Evolutionary conservation across 176 grass and related monocot genomes (phyloP).

Genomic region (Secale cereale): DNA sequence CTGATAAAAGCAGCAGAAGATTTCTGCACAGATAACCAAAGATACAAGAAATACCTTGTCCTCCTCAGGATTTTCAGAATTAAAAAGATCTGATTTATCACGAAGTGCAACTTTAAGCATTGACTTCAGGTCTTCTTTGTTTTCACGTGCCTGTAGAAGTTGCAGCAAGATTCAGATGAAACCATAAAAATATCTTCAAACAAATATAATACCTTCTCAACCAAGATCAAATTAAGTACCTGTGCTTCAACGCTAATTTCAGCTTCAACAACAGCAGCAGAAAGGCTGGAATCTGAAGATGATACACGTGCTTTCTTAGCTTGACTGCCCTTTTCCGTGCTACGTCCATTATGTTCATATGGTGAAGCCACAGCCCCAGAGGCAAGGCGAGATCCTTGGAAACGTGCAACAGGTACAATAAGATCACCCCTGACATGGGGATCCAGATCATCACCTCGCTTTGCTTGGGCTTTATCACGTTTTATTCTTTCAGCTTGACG

Average conservation of each 20-base stretch:
- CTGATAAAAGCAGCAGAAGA: background rate
- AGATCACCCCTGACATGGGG: slow-evolving; percentile 62
- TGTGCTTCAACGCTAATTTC: slow-evolving; percentile 73
- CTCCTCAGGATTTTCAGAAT: slow-evolving; percentile 83
- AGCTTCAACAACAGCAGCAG: slow-evolving; percentile 79
- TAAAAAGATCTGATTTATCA: slow-evolving; percentile 97
- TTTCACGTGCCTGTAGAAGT: slow-evolving; percentile 55
- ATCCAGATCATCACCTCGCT: slow-evolving; percentile 82
- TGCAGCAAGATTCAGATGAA: slow-evolving; percentile 8
- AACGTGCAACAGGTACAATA: slow-evolving; percentile 78
- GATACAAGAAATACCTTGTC: slow-evolving; percentile 63
- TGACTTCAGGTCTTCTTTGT: slow-evolving; percentile 88
- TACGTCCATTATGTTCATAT: slow-evolving; percentile 50
- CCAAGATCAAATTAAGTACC: slow-evolving; percentile 37
- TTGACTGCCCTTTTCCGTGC: slow-evolving; percentile 31
- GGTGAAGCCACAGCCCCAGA: slow-evolving; percentile 69
- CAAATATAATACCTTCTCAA: slow-evolving; percentile 6
- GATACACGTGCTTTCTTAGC: slow-evolving; percentile 49
- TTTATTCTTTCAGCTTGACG: slow-evolving; percentile 92
- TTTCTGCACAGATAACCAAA: slow-evolving; percentile 3
- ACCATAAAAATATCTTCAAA: background rate
- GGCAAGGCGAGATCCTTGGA: slow-evolving; percentile 89
- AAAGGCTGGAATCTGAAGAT: slow-evolving; percentile 57
- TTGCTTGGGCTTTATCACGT: slow-evolving; percentile 73
- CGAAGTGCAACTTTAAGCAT: slow-evolving; percentile 85